These are phyloP conservation scores for Penicillium sp. DNA, from an alignment of 2,329 filamentous ascomycete species.

Conservation along the genomic window DNA sequence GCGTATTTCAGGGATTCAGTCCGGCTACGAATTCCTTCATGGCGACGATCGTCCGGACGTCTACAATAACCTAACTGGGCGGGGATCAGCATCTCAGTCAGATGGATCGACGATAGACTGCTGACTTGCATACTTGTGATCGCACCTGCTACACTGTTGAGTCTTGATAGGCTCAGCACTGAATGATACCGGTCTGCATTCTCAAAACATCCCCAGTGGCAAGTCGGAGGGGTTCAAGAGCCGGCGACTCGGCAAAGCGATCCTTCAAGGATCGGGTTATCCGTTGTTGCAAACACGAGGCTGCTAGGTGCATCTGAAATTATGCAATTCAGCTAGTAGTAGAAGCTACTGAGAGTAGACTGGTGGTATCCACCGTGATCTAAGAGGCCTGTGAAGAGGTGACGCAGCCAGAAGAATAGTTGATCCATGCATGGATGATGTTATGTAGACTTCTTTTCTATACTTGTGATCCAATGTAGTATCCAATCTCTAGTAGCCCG, in stretches of 20 bases:
- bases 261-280: neutral
- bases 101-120: conserved; percentile 4
- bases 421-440: neutral
- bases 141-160: neutral
- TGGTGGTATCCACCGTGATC: neutral
- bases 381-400: neutral
- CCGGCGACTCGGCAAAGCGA: neutral
- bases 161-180: conserved; percentile 2
- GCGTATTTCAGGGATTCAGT: neutral
- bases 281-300: neutral
- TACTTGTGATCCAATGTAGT: neutral
- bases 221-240: neutral
- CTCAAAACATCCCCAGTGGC: neutral
- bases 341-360: neutral
- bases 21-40: conserved; percentile 10
- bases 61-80: conserved; percentile 12
- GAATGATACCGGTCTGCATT: neutral
- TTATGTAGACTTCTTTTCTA: neutral
- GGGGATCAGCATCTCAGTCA: conserved; percentile 5
- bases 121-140: neutral
- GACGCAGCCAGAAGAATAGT: neutral
- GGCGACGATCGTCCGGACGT: conserved; percentile 5
- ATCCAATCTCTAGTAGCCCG: neutral
- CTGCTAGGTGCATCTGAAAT: neutral
- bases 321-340: neutral